Base-by-base conservation (phyloP, 164 flowering plant genomes). In the Hamamelis virginiana region DNA sequence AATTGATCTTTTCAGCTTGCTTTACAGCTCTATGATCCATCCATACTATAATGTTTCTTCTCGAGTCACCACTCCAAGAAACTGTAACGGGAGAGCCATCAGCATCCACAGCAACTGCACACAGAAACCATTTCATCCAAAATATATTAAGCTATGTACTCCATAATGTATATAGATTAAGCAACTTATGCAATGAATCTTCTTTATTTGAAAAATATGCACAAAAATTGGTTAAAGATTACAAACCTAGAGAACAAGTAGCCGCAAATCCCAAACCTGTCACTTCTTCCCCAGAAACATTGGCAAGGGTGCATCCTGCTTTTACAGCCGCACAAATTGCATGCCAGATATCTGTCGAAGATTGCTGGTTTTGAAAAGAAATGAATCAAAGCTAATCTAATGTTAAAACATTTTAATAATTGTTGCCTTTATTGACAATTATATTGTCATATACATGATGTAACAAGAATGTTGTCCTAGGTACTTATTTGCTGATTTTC, bases 341-440 rank as follows among this genome's bases (percentile, higher is more conserved):
- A 86, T 77, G 96, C 98, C 99, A 95, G 57, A 95, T 92, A 82
- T 95, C 99, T n/a, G 99, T 95, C 16, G 99, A 92, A 53, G 99
- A 95, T 92, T 95, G 98, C 99, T 95, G 86, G 41, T 68, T 64
- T 38, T 28, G 47, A 75, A 46, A 56, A 61, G 16, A 46, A 45
- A 47, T n/a, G 23, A 64, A 44, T 11, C 8, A n/a, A n/a, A n/a
- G n/a, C 45, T 45, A 23, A 62, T 22, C 25, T 50, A 10, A 0
- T n/a, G 14, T 22, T 59, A 59, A 10, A 33, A 28, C 51, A 33
- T 27, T 1, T 12, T 23, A 9, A 22, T 43, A 23, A 19, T 19
- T 57, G 33, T 25, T 50, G 60, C 28, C 3, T 13, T 57, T 33
- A 33, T 33, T 33, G n/a, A n/a, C n/a, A n/a, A n/a, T n/a, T n/a